These are phyloP conservation scores for Arabidopsis suecica DNA, from an alignment of 345 rosid species.

Conservation along the genomic window DNA sequence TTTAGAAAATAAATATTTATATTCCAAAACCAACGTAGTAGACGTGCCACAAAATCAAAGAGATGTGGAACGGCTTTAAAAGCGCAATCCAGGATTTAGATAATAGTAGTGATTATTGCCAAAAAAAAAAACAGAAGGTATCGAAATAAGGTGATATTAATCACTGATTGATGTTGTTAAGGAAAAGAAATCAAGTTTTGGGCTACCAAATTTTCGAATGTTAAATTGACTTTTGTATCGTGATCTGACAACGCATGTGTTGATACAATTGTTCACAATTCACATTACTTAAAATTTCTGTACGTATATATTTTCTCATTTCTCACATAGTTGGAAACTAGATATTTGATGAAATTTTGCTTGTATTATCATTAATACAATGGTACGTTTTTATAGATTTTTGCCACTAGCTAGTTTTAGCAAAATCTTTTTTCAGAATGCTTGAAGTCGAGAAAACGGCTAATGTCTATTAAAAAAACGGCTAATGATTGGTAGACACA, in stretches of 20 bases:
- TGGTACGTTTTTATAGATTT: neutral
- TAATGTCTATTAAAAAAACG: neutral
- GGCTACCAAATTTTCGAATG: slow-evolving; percentile 3
- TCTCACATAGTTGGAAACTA: no score
- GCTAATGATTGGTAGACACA: slow-evolving; percentile 34
- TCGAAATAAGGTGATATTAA: neutral
- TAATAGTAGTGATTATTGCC: neutral
- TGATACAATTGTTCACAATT: slow-evolving; percentile 8
- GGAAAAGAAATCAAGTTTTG: neutral
- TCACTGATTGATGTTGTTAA: slow-evolving; percentile 1
- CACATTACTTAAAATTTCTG: neutral
- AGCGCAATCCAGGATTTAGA: neutral
- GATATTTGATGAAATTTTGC: neutral
- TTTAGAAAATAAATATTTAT: neutral
- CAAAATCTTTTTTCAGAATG: neutral
- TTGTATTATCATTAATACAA: neutral
- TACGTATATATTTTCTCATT: no score
- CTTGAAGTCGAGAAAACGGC: neutral
- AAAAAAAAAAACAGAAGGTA: no score
- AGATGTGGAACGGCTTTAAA: slow-evolving; percentile 4
- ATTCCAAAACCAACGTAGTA: neutral
- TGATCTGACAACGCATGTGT: slow-evolving; percentile 32
- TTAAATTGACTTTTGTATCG: slow-evolving; percentile 23
- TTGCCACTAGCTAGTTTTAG: neutral
- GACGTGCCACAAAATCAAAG: slow-evolving; percentile 11